A percentile compares a stretch with the other conserved stretches of the same genome.
These are phyloP conservation scores for Eimeria sp. DNA, from an alignment of 169 alveolate genomes.

Conservation along the genomic window DNA sequence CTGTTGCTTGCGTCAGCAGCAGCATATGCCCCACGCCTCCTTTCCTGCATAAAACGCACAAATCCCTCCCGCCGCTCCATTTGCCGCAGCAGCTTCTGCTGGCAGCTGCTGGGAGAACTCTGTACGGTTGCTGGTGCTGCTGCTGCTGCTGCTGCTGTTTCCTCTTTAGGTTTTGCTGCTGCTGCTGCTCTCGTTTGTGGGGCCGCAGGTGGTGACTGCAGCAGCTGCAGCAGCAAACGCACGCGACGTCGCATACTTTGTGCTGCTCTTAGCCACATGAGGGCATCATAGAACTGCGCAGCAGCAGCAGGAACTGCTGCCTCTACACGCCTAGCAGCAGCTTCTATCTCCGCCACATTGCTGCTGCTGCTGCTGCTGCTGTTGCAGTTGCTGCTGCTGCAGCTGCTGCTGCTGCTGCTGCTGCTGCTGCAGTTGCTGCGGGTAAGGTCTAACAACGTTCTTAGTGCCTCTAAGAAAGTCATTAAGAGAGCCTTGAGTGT, in stretches of 20 bases:
- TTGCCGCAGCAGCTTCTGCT: constrained; percentile 6
- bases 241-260: constrained; percentile 43
- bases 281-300: neutral
- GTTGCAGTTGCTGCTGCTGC: neutral
- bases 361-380: constrained; percentile 59
- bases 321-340: constrained; percentile 2
- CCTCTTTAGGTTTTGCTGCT: neutral
- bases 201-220: neutral
- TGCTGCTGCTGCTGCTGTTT: neutral
- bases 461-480: neutral
- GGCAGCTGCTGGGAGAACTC: neutral
- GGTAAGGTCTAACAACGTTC: neutral
- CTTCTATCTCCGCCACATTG: neutral
- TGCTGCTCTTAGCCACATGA: constrained; percentile 3
- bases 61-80: neutral
- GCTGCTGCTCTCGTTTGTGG: constrained; percentile 17
- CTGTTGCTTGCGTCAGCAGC: neutral
- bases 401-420: constrained; percentile 25
- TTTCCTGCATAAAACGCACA: neutral
- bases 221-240: constrained; percentile 46
- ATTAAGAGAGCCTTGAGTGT: neutral
- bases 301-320: constrained; percentile 31
- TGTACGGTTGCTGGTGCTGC: neutral
- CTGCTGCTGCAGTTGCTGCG: constrained; percentile 61
- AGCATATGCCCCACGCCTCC: neutral